Percentiles rank a stretch among this genome's conserved stretches.
Evolutionary conservation across 495 filamentous ascomycete species (phyloP).

Genomic region (Bacidia rubella): DNA sequence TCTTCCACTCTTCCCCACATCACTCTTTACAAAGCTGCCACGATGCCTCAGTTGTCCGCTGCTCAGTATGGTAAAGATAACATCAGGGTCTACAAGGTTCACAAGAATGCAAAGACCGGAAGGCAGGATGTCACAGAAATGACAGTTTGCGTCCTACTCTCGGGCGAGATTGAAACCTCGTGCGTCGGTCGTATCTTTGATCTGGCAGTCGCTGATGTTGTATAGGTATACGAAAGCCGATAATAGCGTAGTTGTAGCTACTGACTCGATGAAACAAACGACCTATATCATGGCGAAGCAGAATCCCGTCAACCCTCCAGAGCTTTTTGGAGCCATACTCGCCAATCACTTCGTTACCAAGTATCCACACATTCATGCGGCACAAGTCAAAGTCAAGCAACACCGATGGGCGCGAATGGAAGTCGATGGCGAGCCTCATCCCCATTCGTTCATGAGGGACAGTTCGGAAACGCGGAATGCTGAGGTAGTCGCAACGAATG

Average conservation of each 20-base stretch:
- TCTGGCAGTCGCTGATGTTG: not conserved
- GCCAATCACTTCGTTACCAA: slow-evolving; percentile 76
- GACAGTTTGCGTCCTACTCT: slow-evolving; percentile 80
- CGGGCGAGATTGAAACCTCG: slow-evolving; percentile 84
- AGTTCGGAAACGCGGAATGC: slow-evolving; percentile 74
- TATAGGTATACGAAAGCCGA: slow-evolving; percentile 80
- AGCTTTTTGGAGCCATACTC: slow-evolving; percentile 76
- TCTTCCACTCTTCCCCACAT: too few species aligned
- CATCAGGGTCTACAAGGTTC: slow-evolving; percentile 90
- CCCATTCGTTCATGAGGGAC: slow-evolving; percentile 91
- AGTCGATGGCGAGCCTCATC: slow-evolving; percentile 79
- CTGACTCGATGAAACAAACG: slow-evolving; percentile 97
- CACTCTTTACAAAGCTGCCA: too few species aligned
- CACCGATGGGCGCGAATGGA: slow-evolving; percentile 88
- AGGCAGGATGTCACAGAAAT: slow-evolving; percentile 83
- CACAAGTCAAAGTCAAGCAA: slow-evolving; percentile 65
- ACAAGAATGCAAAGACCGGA: slow-evolving; percentile 58
- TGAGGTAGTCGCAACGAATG: slow-evolving; percentile 40
- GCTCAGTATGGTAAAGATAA: slow-evolving; percentile 95
- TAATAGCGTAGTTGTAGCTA: slow-evolving; percentile 90
- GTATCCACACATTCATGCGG: slow-evolving; percentile 75
- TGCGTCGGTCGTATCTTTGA: slow-evolving; percentile 28
- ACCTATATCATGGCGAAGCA: slow-evolving; percentile 91
- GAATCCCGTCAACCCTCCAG: slow-evolving; percentile 81
- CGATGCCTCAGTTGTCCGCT: slow-evolving; percentile 40